Conservation (phyloP, 768 basidiomycete species). For the Sistotremastrum niveocremeum region DNA sequence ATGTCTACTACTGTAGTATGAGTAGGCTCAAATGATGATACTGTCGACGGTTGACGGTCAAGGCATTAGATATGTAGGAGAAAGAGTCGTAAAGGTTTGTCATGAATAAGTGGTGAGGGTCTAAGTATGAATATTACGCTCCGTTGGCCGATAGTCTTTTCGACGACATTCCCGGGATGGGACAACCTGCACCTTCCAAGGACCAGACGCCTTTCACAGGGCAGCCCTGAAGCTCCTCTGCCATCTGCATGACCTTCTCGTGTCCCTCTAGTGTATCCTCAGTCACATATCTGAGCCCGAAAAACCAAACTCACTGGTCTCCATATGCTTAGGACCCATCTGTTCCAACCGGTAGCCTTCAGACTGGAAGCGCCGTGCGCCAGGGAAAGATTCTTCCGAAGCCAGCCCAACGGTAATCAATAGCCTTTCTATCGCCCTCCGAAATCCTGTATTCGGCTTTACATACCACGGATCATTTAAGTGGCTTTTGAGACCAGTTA, state of each 20-base stretch:
- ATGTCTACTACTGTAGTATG: no score
- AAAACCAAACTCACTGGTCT: slow-evolving; percentile 1
- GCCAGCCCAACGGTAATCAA: slow-evolving; percentile 25
- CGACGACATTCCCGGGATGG: no score
- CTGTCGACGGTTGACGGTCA: no score
- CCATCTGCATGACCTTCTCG: slow-evolving; percentile 27
- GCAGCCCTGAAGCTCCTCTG: slow-evolving; percentile 29
- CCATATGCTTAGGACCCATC: slow-evolving; percentile 15
- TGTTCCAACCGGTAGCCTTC: slow-evolving; percentile 13
- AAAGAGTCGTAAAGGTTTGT: no score
- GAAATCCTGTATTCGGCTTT: slow-evolving; percentile 19
- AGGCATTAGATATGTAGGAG: no score
- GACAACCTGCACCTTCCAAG: no score
- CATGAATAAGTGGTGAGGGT: no score
- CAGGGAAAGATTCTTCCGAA: slow-evolving; percentile 28
- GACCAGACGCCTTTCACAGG: slow-evolving; percentile 24
- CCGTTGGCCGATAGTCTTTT: no score
- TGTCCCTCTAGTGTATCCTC: slow-evolving; percentile 17
- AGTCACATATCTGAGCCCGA: slow-evolving; percentile 5
- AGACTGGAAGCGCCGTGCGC: slow-evolving; percentile 12
- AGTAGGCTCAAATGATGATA: no score
- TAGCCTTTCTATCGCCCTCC: slow-evolving; percentile 18
- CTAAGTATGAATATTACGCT: no score
- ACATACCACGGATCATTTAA: slow-evolving; percentile 31
- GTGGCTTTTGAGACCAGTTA: slow-evolving; percentile 11